Percentiles rank a stretch among this genome's conserved stretches.
Evolutionary conservation across 2,329 filamentous ascomycete genomes (phyloP).

Genomic region (Diaporthe citri): DNA sequence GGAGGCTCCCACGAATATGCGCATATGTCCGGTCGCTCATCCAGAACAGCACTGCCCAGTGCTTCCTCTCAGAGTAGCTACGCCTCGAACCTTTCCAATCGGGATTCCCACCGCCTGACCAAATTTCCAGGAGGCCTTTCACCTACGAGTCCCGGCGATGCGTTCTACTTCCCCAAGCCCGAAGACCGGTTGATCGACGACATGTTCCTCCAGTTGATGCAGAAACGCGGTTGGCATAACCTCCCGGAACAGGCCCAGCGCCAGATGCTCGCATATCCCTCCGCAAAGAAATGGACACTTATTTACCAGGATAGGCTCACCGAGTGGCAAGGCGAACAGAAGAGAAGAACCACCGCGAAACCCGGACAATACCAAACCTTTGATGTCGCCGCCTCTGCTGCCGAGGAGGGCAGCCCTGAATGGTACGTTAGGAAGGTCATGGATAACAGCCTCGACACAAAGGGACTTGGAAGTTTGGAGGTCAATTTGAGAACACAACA

Average conservation of each 20-base stretch:
- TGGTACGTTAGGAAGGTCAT: slow-evolving; percentile 98
- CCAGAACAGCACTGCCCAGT: slow-evolving; percentile 65
- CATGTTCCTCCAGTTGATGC: slow-evolving; percentile 94
- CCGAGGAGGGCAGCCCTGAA: slow-evolving; percentile 95
- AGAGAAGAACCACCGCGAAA: slow-evolving; percentile 81
- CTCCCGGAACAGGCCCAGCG: slow-evolving; percentile 92
- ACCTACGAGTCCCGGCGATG: slow-evolving; percentile 57
- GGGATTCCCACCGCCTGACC: slow-evolving; percentile 69
- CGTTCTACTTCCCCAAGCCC: slow-evolving; percentile 77
- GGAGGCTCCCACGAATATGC: slow-evolving; percentile 56
- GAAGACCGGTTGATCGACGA: slow-evolving; percentile 86
- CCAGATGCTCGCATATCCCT: slow-evolving; percentile 96
- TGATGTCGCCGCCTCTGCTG: slow-evolving; percentile 78
- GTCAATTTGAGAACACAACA: slow-evolving; percentile 96
- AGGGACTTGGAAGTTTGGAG: slow-evolving; percentile 91
- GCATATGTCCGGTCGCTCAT: slow-evolving; percentile 58
- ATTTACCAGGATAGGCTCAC: slow-evolving; percentile 95
- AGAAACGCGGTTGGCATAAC: slow-evolving; percentile 97
- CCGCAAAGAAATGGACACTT: slow-evolving; percentile 97
- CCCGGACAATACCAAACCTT: slow-evolving; percentile 77
- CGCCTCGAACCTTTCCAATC: slow-evolving; percentile 59
- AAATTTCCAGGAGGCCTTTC: slow-evolving; percentile 59
- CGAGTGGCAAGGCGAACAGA: slow-evolving; percentile 95
- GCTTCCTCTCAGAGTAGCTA: slow-evolving; percentile 70
- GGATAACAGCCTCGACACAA: slow-evolving; percentile 93